These are phyloP conservation scores for Truncatella angustata DNA, from an alignment of 2,329 filamentous ascomycete genomes.

Conservation along the genomic window DNA sequence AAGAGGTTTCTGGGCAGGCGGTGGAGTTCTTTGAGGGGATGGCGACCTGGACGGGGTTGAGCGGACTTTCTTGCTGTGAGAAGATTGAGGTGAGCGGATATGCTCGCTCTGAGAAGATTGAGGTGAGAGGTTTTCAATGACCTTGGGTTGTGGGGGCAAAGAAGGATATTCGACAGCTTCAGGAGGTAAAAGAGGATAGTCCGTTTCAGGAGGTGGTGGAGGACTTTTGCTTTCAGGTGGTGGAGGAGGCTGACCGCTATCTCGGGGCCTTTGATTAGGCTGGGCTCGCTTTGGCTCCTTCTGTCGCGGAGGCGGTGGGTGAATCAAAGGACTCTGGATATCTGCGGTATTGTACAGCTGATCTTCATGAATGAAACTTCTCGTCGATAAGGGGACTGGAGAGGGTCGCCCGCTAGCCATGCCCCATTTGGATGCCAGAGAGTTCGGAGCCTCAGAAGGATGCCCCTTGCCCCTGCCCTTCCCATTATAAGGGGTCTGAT, in stretches of 20 bases:
- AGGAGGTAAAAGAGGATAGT: too few relatives aligned
- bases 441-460: conserved; percentile 17
- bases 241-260: neutral
- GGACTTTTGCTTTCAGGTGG: neutral
- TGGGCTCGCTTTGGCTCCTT: too few relatives aligned
- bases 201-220: neutral
- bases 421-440: conserved; percentile 22
- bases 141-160: too few relatives aligned
- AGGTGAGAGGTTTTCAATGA: too few relatives aligned
- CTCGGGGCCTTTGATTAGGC: too few relatives aligned
- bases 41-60: too few relatives aligned
- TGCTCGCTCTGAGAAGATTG: too few relatives aligned
- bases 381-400: conserved; percentile 17
- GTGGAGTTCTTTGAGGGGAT: too few relatives aligned
- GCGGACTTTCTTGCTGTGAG: too few relatives aligned
- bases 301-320: neutral
- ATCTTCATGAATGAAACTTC: conserved; percentile 35
- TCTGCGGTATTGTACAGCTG: conserved; percentile 30
- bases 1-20: too few relatives aligned
- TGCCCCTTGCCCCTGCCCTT: conserved; percentile 15
- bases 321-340: conserved; percentile 23
- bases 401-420: conserved; percentile 22
- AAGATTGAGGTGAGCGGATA: too few relatives aligned
- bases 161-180: too few relatives aligned
- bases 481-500: conserved; percentile 7